A percentile compares a stretch with the other conserved stretches of the same genome.
Evolutionary conservation across 2,329 filamentous ascomycete species (phyloP).

Genomic region (Penicillium sp.): DNA sequence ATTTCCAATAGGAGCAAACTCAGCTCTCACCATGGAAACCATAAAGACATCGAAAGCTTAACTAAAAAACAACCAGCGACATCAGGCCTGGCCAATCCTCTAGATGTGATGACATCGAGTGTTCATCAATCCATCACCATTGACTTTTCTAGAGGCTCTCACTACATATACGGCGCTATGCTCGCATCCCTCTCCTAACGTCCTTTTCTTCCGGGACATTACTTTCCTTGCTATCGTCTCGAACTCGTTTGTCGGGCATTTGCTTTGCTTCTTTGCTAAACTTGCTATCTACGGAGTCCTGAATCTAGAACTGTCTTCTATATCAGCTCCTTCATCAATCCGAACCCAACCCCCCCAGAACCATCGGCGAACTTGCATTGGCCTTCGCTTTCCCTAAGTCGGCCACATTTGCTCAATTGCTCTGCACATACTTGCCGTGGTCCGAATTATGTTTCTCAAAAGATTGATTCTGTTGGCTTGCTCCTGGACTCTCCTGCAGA

Average conservation of each 20-base stretch:
- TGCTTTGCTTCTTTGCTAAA: background rate
- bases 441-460: constrained; percentile 20
- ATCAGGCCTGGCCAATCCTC: background rate
- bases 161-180: constrained; percentile 18
- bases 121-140: constrained; percentile 15
- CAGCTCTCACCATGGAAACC: constrained; percentile 8
- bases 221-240: background rate
- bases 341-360: background rate
- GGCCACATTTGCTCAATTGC: background rate
- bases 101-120: constrained; percentile 21
- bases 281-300: background rate
- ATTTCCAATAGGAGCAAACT: constrained; percentile 17
- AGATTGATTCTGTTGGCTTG: constrained; percentile 17
- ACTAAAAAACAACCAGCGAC: background rate
- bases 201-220: background rate
- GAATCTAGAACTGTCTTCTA: background rate
- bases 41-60: background rate
- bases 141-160: background rate
- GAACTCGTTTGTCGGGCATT: background rate
- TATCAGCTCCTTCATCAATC: background rate
- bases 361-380: background rate
- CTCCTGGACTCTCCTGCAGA: constrained; percentile 18
- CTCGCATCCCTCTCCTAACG: background rate
- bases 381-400: background rate
- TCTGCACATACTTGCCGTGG: background rate